Base-by-base conservation (phyloP, 106 monocot species). In the Dendrobium huoshanense region DNA sequence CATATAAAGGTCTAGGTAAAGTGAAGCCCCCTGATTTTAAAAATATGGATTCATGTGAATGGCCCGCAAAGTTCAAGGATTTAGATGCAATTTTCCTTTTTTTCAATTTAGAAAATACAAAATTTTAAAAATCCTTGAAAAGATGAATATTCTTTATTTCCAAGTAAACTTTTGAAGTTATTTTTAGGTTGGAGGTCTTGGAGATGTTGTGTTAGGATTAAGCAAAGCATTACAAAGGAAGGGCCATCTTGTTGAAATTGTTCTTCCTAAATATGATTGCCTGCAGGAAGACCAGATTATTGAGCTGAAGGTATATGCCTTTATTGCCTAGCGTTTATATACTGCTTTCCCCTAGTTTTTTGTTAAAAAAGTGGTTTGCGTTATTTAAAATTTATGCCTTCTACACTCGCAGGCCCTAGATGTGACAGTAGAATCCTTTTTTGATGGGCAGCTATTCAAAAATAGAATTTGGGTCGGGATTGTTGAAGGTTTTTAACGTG, bases 241-340 rank as follows among this genome's bases (percentile, higher is more conserved):
- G 82, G 96, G 96, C 24, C 92, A 96, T 77, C 85, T 96, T 65
- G 91, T 96, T 55, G 96, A 96, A 84, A 87, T 96, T 83, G 82
- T 96, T 83, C 79, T 96, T 67, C 96, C 96, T 9, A 96, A 94
- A 86, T 96, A 96, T 89, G 96, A 96, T 79, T 96, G 96, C 84
- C 86, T 96, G 88, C 82, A 87, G 20, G 25, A 67, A 75, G 92
- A 89, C 41, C 79, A 49, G 56, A 78, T 96, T 77, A 76, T 44
- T 59, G 85, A 90, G 67, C 78, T 96, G 43, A 87, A 89, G 92
- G 96, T 92, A 85, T 70, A 29, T 70, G 17, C 10, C 37, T 70
- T 77, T 64, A 33, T 75, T 81, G 41, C 18, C 16, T 27, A 37
- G 41, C 37, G 3, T 11, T 56, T 56, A 9, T 56, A 56, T 61